These are phyloP conservation scores for Pterulicium gracile DNA, from an alignment of 1,284 basidiomycete species.

Conservation along the genomic window DNA sequence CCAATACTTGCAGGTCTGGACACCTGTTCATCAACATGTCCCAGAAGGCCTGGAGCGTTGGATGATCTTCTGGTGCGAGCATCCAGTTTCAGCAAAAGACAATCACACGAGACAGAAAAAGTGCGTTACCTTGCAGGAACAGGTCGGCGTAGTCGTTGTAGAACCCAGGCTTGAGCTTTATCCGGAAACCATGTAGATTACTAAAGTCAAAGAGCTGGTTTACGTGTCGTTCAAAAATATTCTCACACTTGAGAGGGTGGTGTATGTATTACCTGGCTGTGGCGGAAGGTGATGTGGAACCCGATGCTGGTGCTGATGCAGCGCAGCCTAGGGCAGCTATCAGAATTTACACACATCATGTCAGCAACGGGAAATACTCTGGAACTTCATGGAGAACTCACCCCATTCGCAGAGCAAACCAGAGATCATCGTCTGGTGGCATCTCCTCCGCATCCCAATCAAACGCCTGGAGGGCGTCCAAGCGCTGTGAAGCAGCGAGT, in stretches of 20 bases:
- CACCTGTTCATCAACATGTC: slow-evolving; percentile 55
- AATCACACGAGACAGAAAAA: slow-evolving; percentile 7
- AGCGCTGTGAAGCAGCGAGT: slow-evolving; percentile 30
- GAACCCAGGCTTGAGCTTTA: slow-evolving; percentile 47
- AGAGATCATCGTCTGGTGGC: slow-evolving; percentile 59
- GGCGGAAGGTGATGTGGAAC: slow-evolving; percentile 38
- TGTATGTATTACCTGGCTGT: slow-evolving; percentile 38
- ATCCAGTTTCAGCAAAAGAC: too few relatives aligned
- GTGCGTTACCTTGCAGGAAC: slow-evolving; percentile 39
- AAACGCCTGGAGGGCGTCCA: slow-evolving; percentile 56
- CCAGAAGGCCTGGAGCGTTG: slow-evolving; percentile 40
- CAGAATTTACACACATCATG: too few relatives aligned
- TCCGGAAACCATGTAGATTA: slow-evolving; percentile 45
- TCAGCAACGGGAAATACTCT: too few relatives aligned
- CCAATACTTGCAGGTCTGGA: slow-evolving; percentile 50
- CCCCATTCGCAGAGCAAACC: slow-evolving; percentile 57
- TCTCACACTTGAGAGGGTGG: slow-evolving; percentile 16
- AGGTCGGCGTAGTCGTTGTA: slow-evolving; percentile 45
- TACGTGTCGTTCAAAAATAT: slow-evolving; percentile 2
- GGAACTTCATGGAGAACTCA: slow-evolving; percentile 31
- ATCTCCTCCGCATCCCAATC: slow-evolving; percentile 60
- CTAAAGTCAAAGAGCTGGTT: slow-evolving; percentile 54
- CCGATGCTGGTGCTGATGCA: slow-evolving; percentile 52
- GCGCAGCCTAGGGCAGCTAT: slow-evolving; percentile 50
- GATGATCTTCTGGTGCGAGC: slow-evolving; percentile 21